phyloP scores from a whole-genome alignment of 163 green algal species.

The Volvox carteri region DNA sequence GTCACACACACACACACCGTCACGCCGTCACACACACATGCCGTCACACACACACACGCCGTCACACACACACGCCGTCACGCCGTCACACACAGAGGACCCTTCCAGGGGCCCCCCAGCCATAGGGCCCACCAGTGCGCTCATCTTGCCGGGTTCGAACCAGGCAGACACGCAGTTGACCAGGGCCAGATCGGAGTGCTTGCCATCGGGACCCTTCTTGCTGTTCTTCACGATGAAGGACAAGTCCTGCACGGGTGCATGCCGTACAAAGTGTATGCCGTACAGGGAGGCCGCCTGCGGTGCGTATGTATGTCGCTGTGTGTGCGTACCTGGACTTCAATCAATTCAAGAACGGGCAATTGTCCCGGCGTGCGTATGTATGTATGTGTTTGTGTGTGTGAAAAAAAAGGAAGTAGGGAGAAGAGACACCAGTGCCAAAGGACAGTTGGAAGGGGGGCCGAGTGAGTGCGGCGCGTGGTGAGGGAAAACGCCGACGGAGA shows the following conservation, averaged over 20 bases:
- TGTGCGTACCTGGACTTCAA: background rate
- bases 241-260: background rate
- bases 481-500: too few relatives aligned
- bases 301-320: background rate
- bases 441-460: background rate
- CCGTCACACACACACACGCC: too few relatives aligned
- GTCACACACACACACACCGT: too few relatives aligned
- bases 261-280: background rate
- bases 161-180: conserved; percentile 28
- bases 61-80: too few relatives aligned
- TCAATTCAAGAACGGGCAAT: background rate
- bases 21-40: too few relatives aligned
- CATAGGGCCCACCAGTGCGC: conserved; percentile 4
- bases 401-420: background rate
- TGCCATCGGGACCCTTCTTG: conserved; percentile 19
- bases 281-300: background rate
- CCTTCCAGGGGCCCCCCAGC: background rate
- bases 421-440: background rate
- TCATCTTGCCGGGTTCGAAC: conserved; percentile 44
- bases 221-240: conserved; percentile 38
- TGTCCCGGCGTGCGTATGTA: background rate
- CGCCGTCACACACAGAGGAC: too few relatives aligned
- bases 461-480: background rate
- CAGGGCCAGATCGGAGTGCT: conserved; percentile 7
- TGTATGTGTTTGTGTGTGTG: background rate